phyloP scores from a whole-genome alignment of 805 yeast genomes.

The Myxozyma neglecta region DNA sequence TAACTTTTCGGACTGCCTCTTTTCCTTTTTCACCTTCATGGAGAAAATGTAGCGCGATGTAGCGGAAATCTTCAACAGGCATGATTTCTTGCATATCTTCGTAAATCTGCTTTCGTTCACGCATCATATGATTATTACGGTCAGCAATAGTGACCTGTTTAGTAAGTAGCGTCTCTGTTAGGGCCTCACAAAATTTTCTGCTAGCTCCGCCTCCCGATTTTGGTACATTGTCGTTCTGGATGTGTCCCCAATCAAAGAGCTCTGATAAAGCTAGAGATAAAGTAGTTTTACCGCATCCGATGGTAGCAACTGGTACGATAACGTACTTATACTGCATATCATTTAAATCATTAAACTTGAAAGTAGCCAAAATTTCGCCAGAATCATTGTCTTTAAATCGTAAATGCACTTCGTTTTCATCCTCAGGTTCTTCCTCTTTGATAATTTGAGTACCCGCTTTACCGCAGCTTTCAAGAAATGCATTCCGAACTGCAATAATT shows the following conservation, averaged over 20 bases:
- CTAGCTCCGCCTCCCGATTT: conserved; percentile 36
- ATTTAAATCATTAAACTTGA: conserved; percentile 1
- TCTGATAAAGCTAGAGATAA: conserved; percentile 58
- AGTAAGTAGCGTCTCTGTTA: conserved; percentile 42
- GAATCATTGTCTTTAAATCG: conserved; percentile 26
- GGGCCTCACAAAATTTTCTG: conserved; percentile 32
- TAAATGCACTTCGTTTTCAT: conserved; percentile 4
- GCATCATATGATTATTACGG: conserved; percentile 72
- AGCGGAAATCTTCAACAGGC: conserved; percentile 50
- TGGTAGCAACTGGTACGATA: conserved; percentile 79
- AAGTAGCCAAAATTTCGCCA: not conserved
- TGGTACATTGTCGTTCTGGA: conserved; percentile 77
- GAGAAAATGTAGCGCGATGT: conserved; percentile 69
- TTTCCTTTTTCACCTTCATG: conserved; percentile 35
- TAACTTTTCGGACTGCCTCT: conserved; percentile 41
- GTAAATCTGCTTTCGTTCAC: conserved; percentile 70
- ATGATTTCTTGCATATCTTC: conserved; percentile 46
- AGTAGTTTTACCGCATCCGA: conserved; percentile 96
- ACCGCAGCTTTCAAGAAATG: conserved; percentile 56
- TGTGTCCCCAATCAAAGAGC: conserved; percentile 68
- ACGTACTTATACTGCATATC: conserved; percentile 52
- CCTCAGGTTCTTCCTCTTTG: conserved; percentile 43
- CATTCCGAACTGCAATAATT: conserved; percentile 68
- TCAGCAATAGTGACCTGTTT: conserved; percentile 66
- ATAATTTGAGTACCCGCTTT: conserved; percentile 56